Evolutionary conservation across 2,329 filamentous ascomycete genomes (phyloP).

Genomic region (Pseudovirgaria hyperparasitica): DNA sequence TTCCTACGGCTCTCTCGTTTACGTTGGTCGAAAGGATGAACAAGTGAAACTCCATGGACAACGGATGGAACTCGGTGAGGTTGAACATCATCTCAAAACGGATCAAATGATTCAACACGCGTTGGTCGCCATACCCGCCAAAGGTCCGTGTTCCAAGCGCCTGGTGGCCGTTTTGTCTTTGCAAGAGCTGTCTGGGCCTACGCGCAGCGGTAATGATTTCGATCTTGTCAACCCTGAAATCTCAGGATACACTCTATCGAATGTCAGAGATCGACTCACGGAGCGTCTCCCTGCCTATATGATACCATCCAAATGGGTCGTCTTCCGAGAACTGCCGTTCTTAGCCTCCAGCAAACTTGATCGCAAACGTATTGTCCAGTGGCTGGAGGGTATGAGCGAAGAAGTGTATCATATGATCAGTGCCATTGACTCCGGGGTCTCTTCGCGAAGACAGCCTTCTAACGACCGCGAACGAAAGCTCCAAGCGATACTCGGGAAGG

Average conservation of each 20-base stretch:
- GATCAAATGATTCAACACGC: constrained; percentile 16
- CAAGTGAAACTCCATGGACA: constrained; percentile 29
- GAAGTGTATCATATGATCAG: constrained; percentile 15
- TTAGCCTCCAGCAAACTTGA: constrained; percentile 21
- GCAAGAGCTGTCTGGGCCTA: constrained; percentile 7
- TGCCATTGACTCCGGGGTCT: constrained; percentile 8
- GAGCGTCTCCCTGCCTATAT: constrained; percentile 20
- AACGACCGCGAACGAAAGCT: constrained; percentile 14
- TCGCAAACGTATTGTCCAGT: constrained; percentile 15
- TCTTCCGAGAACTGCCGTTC: constrained; percentile 15
- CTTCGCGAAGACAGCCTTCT: constrained; percentile 7
- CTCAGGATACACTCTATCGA: constrained; percentile 12
- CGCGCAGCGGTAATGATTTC: constrained; percentile 4
- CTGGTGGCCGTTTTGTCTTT: constrained; percentile 17
- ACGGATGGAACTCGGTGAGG: constrained; percentile 31
- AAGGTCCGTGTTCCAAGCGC: constrained; percentile 19
- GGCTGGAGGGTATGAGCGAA: constrained; percentile 18
- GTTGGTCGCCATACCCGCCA: constrained; percentile 14
- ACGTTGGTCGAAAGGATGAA: constrained; percentile 19
- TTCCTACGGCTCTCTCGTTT: constrained; percentile 17
- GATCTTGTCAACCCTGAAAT: constrained; percentile 12
- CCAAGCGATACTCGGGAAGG: constrained; percentile 18
- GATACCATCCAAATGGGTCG: constrained; percentile 20
- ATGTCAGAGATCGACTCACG: constrained; percentile 16
- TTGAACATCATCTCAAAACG: constrained; percentile 29